Evolutionary conservation across 2,329 filamentous ascomycete species (phyloP), one percentile per base, ranked within the genome.

Genomic region (Aaosphaeria pasadenensis): DNA sequence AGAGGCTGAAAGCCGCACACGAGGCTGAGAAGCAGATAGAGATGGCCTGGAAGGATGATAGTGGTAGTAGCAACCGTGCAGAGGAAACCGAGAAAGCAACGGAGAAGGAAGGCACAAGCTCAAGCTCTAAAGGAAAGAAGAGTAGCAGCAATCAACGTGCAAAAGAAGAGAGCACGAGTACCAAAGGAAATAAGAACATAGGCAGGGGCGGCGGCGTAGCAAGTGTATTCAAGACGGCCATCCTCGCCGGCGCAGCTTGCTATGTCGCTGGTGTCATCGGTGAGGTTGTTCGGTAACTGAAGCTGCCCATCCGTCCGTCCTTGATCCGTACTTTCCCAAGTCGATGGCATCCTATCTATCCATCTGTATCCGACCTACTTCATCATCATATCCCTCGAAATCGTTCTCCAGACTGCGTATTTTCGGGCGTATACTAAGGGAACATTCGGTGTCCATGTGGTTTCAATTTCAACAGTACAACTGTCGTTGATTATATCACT

Each of bases 221-320:
- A 0, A 46, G 58, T 30, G 59, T 69, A n/a, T 42, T 60, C 4
- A 67, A 60, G 55, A 61, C 63, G 17, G 66, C 54, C 3, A 66
- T 68, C 42, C 55, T 56, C 53, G 65, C 58, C 2, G 53, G 51
- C 5, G 60, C 59, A 5, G 49, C 49, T 39, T 68, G 65, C 42
- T 69, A 69, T 51, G 50, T 67, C 30, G 57, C 60, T 40, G 66
- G 66, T 36, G 65, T 69, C 11, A 29, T 60, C 35, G 65, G 59
- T 4, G 66, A 69, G 46, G 11, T 56, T 40, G 33, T 36, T 36
- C 17, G 17, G 17, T 24, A 24, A 24, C 17, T 24, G 17, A 24
- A 24, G 17, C 17, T 24, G 17, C 17, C 17, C 17, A 24, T 24
- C 17, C 17, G 17, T 24, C 17, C 17, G 17, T 24, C 17, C 17